These are phyloP conservation scores for Meyerozyma guilliermondii DNA, from an alignment of 1,139 yeast genomes.

Conservation along the genomic window DNA sequence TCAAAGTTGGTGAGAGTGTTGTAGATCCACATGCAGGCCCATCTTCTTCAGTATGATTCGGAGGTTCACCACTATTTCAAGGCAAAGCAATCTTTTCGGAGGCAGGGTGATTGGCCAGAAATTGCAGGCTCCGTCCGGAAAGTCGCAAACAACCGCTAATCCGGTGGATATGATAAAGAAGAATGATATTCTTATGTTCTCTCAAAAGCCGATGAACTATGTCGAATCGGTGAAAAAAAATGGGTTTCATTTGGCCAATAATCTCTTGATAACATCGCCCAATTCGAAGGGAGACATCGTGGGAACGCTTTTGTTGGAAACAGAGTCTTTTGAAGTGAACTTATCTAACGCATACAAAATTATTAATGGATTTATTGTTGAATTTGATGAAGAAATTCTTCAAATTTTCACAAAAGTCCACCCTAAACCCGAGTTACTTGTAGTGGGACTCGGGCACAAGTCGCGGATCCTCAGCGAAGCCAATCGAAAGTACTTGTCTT, in stretches of 20 bases:
- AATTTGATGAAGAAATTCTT: conserved; percentile 36
- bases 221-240: conserved; percentile 37
- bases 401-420: conserved; percentile 51
- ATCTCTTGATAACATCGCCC: conserved; percentile 41
- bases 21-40: not conserved
- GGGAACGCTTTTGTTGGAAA: conserved; percentile 57
- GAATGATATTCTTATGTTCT: conserved; percentile 40
- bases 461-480: conserved; percentile 57
- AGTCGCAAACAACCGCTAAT: conserved; percentile 37
- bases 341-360: conserved; percentile 35
- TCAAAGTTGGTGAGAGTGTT: not conserved
- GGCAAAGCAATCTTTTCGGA: not conserved
- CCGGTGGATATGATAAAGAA: conserved; percentile 43
- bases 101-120: conserved; percentile 6
- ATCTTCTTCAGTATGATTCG: not conserved
- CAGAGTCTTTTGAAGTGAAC: conserved; percentile 60
- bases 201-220: conserved; percentile 41
- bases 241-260: conserved; percentile 40
- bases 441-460: conserved; percentile 63
- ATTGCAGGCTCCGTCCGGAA: conserved; percentile 31
- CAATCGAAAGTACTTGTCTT: conserved; percentile 45
- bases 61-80: not conserved
- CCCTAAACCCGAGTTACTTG: conserved; percentile 75
- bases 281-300: conserved; percentile 36
- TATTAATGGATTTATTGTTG: conserved; percentile 41